Evolutionary conservation across 2,329 filamentous ascomycete genomes (phyloP), one percentile per base, ranked within the genome.

Genomic region (Fusarium incarnatum): DNA sequence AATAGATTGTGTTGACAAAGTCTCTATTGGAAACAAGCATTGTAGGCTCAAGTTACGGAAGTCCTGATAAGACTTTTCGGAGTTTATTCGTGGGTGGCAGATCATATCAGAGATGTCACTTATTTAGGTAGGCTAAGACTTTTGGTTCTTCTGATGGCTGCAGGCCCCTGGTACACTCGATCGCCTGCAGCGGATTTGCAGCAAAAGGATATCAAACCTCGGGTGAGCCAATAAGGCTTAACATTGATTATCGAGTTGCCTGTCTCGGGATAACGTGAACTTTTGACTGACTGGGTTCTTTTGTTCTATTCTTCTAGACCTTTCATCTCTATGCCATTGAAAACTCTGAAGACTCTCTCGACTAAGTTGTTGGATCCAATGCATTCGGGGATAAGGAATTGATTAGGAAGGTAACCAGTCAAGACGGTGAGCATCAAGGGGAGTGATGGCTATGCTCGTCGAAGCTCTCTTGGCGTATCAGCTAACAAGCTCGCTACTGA

Each of bases 141-240:
- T 62, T 49, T 49, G 23, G 18, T 20, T 28, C 53, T 25, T 40
- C 16, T 52, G 23, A 54, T 55, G 30, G 53, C 56, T 70, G 57
- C 62, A 70, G 45, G 34, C 42, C 67, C 64, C 48, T 70, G 49
- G 41, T 53, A 50, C 44, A 37, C 46, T 64, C 67, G 67, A 71
- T 71, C 63, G 67, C 67, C 52, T 71, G 62, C 67, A 70, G 67
- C 67, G 54, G 44, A 27, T 52, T 64, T 46, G 62, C 48, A 70
- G 62, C 48, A 22, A 67, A 56, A 66, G 42, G 58, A 71, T 64
- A 70, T 57, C 67, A 47, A 71, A 45, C 25, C 46, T 28, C 11
- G 53, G 34, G 16, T 20, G 42, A 23, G 32, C 67, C 67, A 70
- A 68, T 68, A 22, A 22, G 50, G 37, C 18, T n/a, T 53, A 53